phyloP scores from a whole-genome alignment of 2,329 filamentous ascomycete species.

The Phaeosphaeria sp. region DNA sequence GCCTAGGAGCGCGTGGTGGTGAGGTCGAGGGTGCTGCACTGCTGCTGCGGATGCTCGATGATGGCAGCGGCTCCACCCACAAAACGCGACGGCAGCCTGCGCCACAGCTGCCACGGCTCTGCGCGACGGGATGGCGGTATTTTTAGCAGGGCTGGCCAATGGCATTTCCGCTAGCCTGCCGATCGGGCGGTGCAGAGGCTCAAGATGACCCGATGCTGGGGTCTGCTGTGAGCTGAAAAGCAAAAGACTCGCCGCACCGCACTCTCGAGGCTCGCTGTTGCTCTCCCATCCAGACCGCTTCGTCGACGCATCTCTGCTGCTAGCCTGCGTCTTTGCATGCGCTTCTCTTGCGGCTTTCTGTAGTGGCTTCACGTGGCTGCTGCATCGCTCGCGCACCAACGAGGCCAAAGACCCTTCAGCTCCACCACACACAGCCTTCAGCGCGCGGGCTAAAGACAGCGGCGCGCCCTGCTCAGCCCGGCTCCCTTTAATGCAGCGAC shows the following conservation, averaged over 20 bases:
- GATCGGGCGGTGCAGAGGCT: background rate
- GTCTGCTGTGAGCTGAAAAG: constrained; percentile 3
- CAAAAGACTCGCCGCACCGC: constrained; percentile 1
- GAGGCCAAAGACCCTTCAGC: background rate
- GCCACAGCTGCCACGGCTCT: constrained; percentile 12
- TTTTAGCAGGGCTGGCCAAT: constrained; percentile 16
- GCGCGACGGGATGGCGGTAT: constrained; percentile 2
- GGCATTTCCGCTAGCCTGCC: background rate
- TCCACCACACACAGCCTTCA: constrained; percentile 5
- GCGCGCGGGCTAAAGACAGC: background rate
- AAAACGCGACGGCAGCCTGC: constrained; percentile 8
- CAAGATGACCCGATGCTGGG: background rate
- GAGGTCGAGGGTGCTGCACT: constrained; percentile 5
- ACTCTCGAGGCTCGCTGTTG: background rate
- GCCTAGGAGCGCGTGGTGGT: constrained; percentile 11
- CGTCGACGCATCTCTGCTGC: background rate
- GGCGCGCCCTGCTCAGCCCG: background rate
- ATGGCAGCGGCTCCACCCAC: constrained; percentile 3
- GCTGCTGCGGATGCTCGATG: constrained; percentile 12
- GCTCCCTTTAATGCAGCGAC: background rate
- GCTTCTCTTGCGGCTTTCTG: background rate
- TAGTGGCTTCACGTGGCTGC: background rate
- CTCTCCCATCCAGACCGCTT: constrained; percentile 4
- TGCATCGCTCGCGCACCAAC: no score
- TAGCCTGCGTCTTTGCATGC: background rate